Evolutionary conservation across 495 filamentous ascomycete species (phyloP), one percentile per base, ranked within the genome.

Genomic region (Daldinia caldariorum): DNA sequence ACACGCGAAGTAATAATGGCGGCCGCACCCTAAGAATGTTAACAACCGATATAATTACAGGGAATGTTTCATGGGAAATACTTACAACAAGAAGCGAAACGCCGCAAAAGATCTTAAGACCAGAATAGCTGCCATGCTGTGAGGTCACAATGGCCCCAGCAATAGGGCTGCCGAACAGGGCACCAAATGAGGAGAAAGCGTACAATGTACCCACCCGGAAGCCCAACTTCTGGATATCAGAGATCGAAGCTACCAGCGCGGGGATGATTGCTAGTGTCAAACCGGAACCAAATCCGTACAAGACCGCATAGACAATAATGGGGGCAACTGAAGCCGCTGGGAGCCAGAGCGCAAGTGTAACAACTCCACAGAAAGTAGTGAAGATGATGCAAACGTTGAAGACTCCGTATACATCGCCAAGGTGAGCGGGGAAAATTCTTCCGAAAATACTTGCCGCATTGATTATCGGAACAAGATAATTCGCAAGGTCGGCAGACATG

Each of bases 371-470:
- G 63, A 86, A 73, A 63, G 78, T 79, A 4, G 83, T 81, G 68
- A 85, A 86, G 51, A 86, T 45, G 22, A 89, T 82, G 55, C 72
- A 74, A 38, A 85, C 77, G 77, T 92, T 92, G 77, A 85, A 91
- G 16, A 87, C 83, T 2, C 90, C 90, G 32, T 87, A 57, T 66
- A 84, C 86, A 73, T 91, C 90, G 16, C 86, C 89, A n/a, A 89
- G 57, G 63, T 82, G 84, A 5, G 86, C 87, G 0, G 88, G 87
- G 10, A 89, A 72, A n/a, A 86, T 87, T 50, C 89, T 84, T 34
- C 89, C 67, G 9, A 66, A 58, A 18, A 70, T 60, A 50, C 55
- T 65, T 14, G 55, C 68, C 12, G 62, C 68, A n/a, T 92, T 92
- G 12, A 92, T 74, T 29, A 92, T 88, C 0, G 89, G 76, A 47